These are phyloP conservation scores for Trifolium repens DNA, from an alignment of 306 rosid species.

Conservation along the genomic window DNA sequence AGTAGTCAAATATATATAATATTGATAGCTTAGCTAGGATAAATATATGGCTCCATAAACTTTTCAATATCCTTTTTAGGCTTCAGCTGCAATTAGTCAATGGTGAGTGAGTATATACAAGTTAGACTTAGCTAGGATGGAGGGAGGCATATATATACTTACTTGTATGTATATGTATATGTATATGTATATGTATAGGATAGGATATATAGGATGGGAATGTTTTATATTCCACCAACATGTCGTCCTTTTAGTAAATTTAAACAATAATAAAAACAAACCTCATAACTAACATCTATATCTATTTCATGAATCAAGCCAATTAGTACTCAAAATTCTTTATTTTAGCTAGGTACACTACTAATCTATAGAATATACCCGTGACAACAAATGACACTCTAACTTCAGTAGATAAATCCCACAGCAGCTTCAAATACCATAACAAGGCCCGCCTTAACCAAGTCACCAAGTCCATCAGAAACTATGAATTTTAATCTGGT, in stretches of 20 bases:
- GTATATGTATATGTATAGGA: too few species aligned
- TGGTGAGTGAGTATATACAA: conserved; percentile 25
- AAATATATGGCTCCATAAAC: conserved; percentile 28
- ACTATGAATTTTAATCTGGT: too few species aligned
- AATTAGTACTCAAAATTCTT: conserved; percentile 1
- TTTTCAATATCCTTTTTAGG: not conserved
- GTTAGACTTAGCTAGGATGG: not conserved
- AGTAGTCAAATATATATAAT: too few species aligned
- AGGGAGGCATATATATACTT: conserved; percentile 19
- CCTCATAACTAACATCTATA: conserved; percentile 37
- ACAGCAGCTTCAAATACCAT: too few species aligned
- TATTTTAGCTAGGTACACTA: not conserved
- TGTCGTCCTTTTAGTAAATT: conserved; percentile 29
- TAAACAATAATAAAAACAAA: conserved; percentile 41
- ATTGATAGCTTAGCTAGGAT: not conserved
- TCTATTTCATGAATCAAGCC: conserved; percentile 26
- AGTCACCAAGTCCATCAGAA: too few species aligned
- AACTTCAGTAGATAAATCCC: too few species aligned
- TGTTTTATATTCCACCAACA: conserved; percentile 42
- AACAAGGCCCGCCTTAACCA: too few species aligned
- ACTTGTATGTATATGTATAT: too few species aligned
- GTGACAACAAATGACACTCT: too few species aligned
- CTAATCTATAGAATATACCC: not conserved
- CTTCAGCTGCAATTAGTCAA: conserved; percentile 42
- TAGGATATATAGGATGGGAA: conserved; percentile 40